Base-by-base conservation (phyloP, 352 stramenopile species). In the Halophytophthora batemanensis region DNA sequence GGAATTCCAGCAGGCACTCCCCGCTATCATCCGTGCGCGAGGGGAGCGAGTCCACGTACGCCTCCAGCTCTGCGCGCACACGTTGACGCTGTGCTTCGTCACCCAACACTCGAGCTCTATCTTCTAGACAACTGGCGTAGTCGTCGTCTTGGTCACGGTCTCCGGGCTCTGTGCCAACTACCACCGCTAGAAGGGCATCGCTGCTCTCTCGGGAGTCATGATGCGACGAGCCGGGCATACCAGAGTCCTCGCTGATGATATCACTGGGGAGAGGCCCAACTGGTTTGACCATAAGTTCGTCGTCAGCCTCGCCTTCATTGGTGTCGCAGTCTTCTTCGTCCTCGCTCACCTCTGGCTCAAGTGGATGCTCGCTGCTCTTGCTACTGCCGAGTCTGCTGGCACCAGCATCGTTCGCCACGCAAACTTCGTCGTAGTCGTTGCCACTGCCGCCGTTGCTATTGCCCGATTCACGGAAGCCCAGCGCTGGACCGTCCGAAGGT, bases 1-100 rank as follows among this genome's bases (percentile, higher is more conserved):
- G 75, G 29, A 85, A 89, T 48, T 72, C 61, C 23, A 89, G 49
- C 18, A 83, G 38, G 15, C 63, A 48, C 15, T 82, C 62, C 28
- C 78, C 78, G 14, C 77, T 59, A n/a, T 74, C 71, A 23, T 84
- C 75, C 6, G 42, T 66, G 33, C 61, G 65, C 11, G 56, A 51
- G 8, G 46, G 57, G 0, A 89, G 55, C 14, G 70, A 73, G 17
- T 40, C 35, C 12, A 87, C 59, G 49, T 89, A 89, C 1, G 35
- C 35, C 31, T 74, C 64, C 0, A 89, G 53, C 15, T 87, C 75
- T 6, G 56, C 25, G 0, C 75, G 69, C 2, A 77, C 59, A 12
- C 55, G 57, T 28, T 82, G 62, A 3, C 77, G 64, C 2, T 69
- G 54, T 17, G 47, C 48, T 15, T 85, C 71, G n/a, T 71, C 57